Evolutionary conservation across 2,329 filamentous ascomycete genomes (phyloP), one percentile per base, ranked within the genome.

Genomic region (Pseudogymnoascus sp.): DNA sequence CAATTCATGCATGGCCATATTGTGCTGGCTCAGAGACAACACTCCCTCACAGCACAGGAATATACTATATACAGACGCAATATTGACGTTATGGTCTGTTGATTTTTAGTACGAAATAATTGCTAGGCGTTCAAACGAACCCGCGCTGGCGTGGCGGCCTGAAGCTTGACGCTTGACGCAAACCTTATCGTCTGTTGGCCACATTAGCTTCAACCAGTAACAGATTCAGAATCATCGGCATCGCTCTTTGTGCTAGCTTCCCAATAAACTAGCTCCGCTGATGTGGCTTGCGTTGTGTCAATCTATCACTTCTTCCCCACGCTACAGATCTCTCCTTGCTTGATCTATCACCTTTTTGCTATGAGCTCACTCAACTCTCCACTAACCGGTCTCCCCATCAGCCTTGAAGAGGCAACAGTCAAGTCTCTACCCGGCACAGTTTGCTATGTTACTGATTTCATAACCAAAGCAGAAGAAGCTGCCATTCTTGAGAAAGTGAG

Each of bases 361-460:
- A 61, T 61, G 60, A 52, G 49, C 23, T 59, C 61, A 38, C 45
- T 58, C 33, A 25, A 11, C n/a, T 35, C 16, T 59, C 11, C 28
- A 21, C 18, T 59, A 38, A 38, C 25, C 5, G 69, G 66, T 40
- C 74, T 84, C 52, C 81, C 83, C 16, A 64, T 73, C 38, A 79
- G 74, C 45, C 79, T 88, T 25, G 79, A 85, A 58, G 72, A 79
- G 37, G 78, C 75, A 61, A 78, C 75, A 66, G 81, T 93, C 64
- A 65, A 74, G 6, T 69, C 69, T 33, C 78, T 92, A 1, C 88
- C 89, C 4, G 73, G 81, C 1, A 77, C 82, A 35, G 89, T 91
- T 61, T 96, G 88, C 78, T 97, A 97, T 76, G 88, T 97, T 63
- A 82, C 91, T 6, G 80, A 93, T 73, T 97, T 97, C 77, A 88